Conservation (phyloP, 805 yeast species). For the Candida insectorum region DNA sequence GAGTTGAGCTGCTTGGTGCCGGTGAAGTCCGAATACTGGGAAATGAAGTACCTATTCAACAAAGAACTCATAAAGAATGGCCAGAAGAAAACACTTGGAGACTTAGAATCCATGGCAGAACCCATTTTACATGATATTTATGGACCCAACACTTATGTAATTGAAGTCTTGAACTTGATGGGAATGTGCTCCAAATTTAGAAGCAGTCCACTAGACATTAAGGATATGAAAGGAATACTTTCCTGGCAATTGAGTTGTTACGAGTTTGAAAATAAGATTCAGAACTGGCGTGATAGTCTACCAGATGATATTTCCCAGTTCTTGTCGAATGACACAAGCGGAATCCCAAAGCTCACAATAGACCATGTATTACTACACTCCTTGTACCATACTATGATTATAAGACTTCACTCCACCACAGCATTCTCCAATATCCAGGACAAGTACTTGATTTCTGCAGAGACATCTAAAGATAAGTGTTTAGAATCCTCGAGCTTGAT, state of each 20-base stretch:
- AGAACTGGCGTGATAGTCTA: constrained; percentile 12
- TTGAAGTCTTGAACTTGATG: constrained; percentile 13
- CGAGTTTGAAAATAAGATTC: constrained; percentile 13
- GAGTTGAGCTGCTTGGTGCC: constrained; percentile 13
- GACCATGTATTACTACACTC: constrained; percentile 13
- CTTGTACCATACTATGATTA: constrained; percentile 14
- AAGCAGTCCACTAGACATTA: constrained; percentile 13
- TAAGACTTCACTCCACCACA: constrained; percentile 14
- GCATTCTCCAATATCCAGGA: constrained; percentile 15
- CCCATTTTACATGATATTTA: constrained; percentile 5
- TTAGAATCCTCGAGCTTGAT: constrained; percentile 11
- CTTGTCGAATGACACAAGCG: constrained; percentile 6
- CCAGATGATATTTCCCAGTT: constrained; percentile 8
- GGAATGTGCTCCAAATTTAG: constrained; percentile 11
- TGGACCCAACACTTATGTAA: constrained; percentile 10
- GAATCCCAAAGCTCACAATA: constrained; percentile 1
- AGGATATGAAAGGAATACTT: constrained; percentile 13
- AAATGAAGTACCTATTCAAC: constrained; percentile 3
- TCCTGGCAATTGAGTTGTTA: constrained; percentile 16
- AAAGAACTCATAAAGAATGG: constrained; percentile 6
- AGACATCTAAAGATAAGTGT: constrained; percentile 12
- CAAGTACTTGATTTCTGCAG: constrained; percentile 12
- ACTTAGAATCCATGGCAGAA: neutral
- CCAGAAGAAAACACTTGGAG: constrained; percentile 6
- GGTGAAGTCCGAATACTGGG: constrained; percentile 9